These are phyloP conservation scores for Trametes hirsuta DNA, from an alignment of 1,284 basidiomycete species.

Conservation along the genomic window DNA sequence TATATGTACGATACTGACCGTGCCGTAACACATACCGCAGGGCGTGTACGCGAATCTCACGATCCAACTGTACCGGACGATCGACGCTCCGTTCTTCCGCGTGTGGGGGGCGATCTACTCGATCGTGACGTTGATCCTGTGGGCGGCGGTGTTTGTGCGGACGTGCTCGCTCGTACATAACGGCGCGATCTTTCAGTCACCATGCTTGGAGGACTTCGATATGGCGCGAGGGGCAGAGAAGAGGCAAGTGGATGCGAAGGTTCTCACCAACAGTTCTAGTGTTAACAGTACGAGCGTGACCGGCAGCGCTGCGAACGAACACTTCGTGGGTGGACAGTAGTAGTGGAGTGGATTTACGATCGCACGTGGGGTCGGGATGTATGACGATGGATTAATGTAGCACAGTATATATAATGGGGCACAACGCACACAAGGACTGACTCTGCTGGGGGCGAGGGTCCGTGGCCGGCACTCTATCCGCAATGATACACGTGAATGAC, in stretches of 20 bases:
- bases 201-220: conserved; percentile 36
- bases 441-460: conserved; percentile 16
- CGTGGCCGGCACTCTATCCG: conserved; percentile 25
- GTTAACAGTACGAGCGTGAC: neutral
- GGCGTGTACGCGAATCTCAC: conserved; percentile 51
- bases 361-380: too few species aligned
- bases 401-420: conserved; percentile 4
- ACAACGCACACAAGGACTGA: conserved; percentile 8
- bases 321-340: neutral
- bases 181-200: conserved; percentile 48
- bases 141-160: conserved; percentile 44
- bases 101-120: conserved; percentile 32
- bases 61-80: conserved; percentile 43
- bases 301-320: neutral
- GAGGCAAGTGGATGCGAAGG: neutral
- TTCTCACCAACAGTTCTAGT: neutral
- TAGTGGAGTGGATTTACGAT: neutral
- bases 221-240: conserved; percentile 10
- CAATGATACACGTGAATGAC: conserved; percentile 12
- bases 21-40: conserved; percentile 18
- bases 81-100: conserved; percentile 42
- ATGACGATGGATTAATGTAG: neutral
- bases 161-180: conserved; percentile 40
- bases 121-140: conserved; percentile 38
- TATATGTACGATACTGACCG: neutral